Evolutionary conservation across 345 rosid genomes (phyloP).

Genomic region (Rhodamnia argentea): DNA sequence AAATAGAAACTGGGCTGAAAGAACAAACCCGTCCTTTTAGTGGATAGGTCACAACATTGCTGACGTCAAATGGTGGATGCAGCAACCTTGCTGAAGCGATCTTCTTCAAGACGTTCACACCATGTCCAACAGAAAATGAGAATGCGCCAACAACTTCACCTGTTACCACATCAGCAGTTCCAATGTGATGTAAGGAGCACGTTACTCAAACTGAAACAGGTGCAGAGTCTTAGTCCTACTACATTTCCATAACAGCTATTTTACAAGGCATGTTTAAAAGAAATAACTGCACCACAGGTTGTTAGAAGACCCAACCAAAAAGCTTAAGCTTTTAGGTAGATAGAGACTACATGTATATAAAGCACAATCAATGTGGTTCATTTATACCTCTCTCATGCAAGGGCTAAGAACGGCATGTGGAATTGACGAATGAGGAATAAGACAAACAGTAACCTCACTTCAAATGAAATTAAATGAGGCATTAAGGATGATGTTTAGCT

Average conservation of each 20-base stretch:
- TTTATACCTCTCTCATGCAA: not conserved
- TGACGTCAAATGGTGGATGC: slow-evolving; percentile 43
- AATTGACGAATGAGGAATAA: not conserved
- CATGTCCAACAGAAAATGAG: slow-evolving; percentile 77
- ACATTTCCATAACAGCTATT: not conserved
- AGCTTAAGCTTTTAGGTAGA: not conserved
- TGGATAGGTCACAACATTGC: slow-evolving; percentile 43
- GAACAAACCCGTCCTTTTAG: slow-evolving; percentile 64
- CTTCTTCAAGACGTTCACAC: slow-evolving; percentile 50
- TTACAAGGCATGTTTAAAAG: not conserved
- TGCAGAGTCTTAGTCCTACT: not conserved
- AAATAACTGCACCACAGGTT: not conserved
- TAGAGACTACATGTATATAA: not conserved
- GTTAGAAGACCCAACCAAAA: not conserved
- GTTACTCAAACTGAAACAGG: not conserved
- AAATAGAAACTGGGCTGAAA: not conserved
- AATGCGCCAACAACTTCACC: slow-evolving; percentile 95
- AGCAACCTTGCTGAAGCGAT: slow-evolving; percentile 68
- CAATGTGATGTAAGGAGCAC: not conserved
- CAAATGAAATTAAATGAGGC: not conserved
- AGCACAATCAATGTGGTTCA: not conserved
- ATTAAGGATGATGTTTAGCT: not conserved
- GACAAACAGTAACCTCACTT: not conserved
- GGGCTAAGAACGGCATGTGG: not conserved
- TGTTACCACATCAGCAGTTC: slow-evolving; percentile 18